Evolutionary conservation across 805 yeast species (phyloP), one percentile per base, ranked within the genome.

Genomic region (Metschnikowia vanudenii): DNA sequence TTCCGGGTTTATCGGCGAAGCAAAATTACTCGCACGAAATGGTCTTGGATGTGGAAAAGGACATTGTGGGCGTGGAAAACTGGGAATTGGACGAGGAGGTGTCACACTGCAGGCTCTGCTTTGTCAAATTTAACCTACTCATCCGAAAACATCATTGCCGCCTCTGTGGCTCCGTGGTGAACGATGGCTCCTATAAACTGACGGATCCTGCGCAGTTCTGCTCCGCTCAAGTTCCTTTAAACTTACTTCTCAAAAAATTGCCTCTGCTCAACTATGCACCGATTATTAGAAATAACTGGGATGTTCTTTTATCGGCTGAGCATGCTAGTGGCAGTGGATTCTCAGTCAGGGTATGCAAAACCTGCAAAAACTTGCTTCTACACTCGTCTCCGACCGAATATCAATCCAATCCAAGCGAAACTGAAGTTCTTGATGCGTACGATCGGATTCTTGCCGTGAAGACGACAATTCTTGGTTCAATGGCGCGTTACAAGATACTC

Each of bases 101-200:
- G 0, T 55, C 68, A 0, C 66, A 71, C 45, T 92, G 99, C 61
- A 71, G 76, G 7, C 68, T 86, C 7, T 92, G 99, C 57, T 62
- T 69, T 12, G 69, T 73, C 11, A 57, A 59, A 26, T 94, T 89
- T 62, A 71, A 76, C 10, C 65, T 85, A 37, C 60, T 80, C 0
- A 55, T 78, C 19, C 69, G 97, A 41, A 88, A 85, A 53, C 98
- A 94, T 61, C 99, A 92, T 62, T 94, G 99, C 63, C 70, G 98
- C 31, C 63, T 90, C 20, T 92, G 99, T 69, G 98, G 98, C 0
- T 59, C 65, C 22, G 79, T 86, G 1, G 88, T 89, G 0, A 92
- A 97, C 67, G 95, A 85, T 20, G 84, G 82, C 53, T 28, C 45
- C 4, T 32, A 35, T 19, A 43, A 12, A 6, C 12, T 36, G 22